Conservation (phyloP, 345 rosid genomes). For the Crucihimalaya himalaica region DNA sequence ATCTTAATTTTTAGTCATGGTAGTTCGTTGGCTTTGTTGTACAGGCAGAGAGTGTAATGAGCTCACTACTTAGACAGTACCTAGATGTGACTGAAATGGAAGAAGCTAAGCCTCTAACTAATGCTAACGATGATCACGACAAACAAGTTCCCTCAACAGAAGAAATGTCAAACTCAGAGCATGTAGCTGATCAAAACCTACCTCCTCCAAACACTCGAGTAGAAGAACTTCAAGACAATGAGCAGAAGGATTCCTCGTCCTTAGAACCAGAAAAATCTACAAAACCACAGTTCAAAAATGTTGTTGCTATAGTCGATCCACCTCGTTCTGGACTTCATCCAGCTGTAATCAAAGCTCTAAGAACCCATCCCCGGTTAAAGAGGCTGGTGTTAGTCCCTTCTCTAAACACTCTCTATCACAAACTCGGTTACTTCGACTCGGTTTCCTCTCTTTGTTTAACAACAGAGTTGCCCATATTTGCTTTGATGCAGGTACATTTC, state of each 20-base stretch:
- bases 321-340: slow-evolving; percentile 95
- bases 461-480: neutral
- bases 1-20: slow-evolving; percentile 9
- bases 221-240: slow-evolving; percentile 45
- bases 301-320: slow-evolving; percentile 98
- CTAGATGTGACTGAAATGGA: slow-evolving; percentile 42
- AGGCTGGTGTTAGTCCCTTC: slow-evolving; percentile 78
- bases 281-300: slow-evolving; percentile 57
- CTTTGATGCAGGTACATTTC: slow-evolving; percentile 69
- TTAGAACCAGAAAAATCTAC: slow-evolving; percentile 43
- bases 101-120: slow-evolving; percentile 46
- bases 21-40: slow-evolving; percentile 2
- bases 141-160: slow-evolving; percentile 40
- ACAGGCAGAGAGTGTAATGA: slow-evolving; percentile 93
- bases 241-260: slow-evolving; percentile 40
- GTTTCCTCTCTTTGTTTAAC: neutral
- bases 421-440: neutral
- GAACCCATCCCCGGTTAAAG: slow-evolving; percentile 68
- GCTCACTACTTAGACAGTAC: slow-evolving; percentile 76
- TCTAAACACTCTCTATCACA: neutral
- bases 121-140: slow-evolving; percentile 18
- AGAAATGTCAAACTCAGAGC: slow-evolving; percentile 42
- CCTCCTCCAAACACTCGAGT: slow-evolving; percentile 42
- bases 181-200: slow-evolving; percentile 36
- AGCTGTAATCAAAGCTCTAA: slow-evolving; percentile 70